Evolutionary conservation across 192 early-diverging fungal species (phyloP).

Genomic region (Gigaspora rosea): DNA sequence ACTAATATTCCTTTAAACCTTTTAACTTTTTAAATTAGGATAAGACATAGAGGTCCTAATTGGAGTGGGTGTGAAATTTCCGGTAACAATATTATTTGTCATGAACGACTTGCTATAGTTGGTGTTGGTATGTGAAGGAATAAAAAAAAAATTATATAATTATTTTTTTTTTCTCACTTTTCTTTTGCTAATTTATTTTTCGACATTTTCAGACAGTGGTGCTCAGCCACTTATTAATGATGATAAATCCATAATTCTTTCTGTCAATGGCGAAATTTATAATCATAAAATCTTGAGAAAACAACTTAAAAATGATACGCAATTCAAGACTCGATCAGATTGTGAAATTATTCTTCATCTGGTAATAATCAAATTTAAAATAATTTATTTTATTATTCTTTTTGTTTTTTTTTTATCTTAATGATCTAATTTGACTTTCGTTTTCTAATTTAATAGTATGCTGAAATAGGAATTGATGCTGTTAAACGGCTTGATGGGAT

Average conservation of each 20-base stretch:
- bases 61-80: slow-evolving; percentile 88
- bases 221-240: slow-evolving; percentile 95
- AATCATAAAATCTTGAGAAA: slow-evolving; percentile 88
- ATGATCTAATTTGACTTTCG: no score
- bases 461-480: slow-evolving; percentile 81
- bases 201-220: slow-evolving; percentile 67
- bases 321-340: slow-evolving; percentile 96
- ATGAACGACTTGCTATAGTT: slow-evolving; percentile 98
- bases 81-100: slow-evolving; percentile 89
- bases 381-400: neutral
- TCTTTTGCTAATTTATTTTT: neutral
- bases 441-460: slow-evolving; percentile 59
- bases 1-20: neutral
- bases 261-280: slow-evolving; percentile 99
- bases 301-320: slow-evolving; percentile 66
- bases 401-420: no score
- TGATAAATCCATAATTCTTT: slow-evolving; percentile 83
- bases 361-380: slow-evolving; percentile 49
- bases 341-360: slow-evolving; percentile 96
- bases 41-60: slow-evolving; percentile 98
- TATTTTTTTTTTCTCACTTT: neutral
- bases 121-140: slow-evolving; percentile 73
- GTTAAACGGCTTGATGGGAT: slow-evolving; percentile 92
- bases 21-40: slow-evolving; percentile 45
- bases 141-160: neutral